Base-by-base conservation (phyloP, 2,329 filamentous ascomycete genomes). In the Mycosphaerella sp. region DNA sequence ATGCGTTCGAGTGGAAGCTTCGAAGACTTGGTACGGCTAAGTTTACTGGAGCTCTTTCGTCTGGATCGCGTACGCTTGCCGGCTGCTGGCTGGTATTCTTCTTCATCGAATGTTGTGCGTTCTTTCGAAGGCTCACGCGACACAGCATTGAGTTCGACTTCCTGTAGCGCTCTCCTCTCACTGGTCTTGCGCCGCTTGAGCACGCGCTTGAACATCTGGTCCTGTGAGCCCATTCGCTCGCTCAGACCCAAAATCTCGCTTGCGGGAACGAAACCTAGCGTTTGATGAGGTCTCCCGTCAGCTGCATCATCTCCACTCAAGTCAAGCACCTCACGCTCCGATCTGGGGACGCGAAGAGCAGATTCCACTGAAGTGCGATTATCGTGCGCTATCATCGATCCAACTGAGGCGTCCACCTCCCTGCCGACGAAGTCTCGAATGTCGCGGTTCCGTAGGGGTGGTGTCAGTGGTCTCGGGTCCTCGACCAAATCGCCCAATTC, bases 1-100 rank as follows among this genome's bases (percentile, higher is more conserved):
- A 65, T 65, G 6, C 66, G 66, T 54, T 76, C 71, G 5, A 76
- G 68, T 0, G 71, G 69, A 0, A 75, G 62, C 8, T 55, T 64
- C 1, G 67, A 69, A 1, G 72, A 73, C 45, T 68, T 71, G 4
- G 63, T 68, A 3, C 69, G 67, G 4, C 51, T 58, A 4, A 59
- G 44, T 38, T 62, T 64, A 14, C 46, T 46, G 1, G 60, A 61
- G 42, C 53, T 55, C n/a, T 63, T 63, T 12, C 64, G 58, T 34
- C 59, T 55, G 21, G 59, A 55, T 3, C 11, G 17, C 26, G 21
- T 51, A 5, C 45, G 53, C 8, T 53, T 56, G 3, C 49, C 54
- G n/a, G 48, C 51, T n/a, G 17, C 23, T 29, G 58, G 60, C 7
- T 31, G 58, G 29, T 58, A 49, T 17, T 59, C 59, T 10, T 49